Evolutionary conservation across 2,329 filamentous ascomycete genomes (phyloP).

Genomic region (Aureobasidium namibiae): DNA sequence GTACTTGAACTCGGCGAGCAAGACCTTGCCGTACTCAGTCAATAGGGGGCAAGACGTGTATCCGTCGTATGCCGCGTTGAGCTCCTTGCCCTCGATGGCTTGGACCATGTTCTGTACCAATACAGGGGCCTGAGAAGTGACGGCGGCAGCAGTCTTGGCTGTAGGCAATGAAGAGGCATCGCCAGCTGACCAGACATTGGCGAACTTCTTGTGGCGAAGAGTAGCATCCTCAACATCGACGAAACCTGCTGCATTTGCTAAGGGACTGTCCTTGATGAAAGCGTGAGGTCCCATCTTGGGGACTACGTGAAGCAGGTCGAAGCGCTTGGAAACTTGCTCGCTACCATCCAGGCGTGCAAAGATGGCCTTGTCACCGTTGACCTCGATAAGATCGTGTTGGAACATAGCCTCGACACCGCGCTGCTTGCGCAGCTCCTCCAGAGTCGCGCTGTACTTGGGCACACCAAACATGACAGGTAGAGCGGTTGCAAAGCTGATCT

Average conservation of each 20-base stretch:
- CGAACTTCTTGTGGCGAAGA: conserved; percentile 29
- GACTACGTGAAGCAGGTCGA: conserved; percentile 31
- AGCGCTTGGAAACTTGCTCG: conserved; percentile 24
- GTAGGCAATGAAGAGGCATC: conserved; percentile 31
- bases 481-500: conserved; percentile 32
- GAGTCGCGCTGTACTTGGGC: conserved; percentile 29
- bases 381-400: conserved; percentile 29
- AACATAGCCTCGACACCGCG: conserved; percentile 31
- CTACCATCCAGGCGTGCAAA: conserved; percentile 23
- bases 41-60: conserved; percentile 33
- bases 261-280: conserved; percentile 28
- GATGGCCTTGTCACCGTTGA: conserved; percentile 30
- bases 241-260: conserved; percentile 30
- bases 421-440: conserved; percentile 29
- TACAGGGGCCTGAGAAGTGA: conserved; percentile 30
- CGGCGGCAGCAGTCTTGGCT: conserved; percentile 32
- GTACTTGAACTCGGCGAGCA: conserved; percentile 60
- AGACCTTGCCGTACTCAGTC: conserved; percentile 51
- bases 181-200: conserved; percentile 32
- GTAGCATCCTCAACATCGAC: conserved; percentile 30
- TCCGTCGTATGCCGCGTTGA: conserved; percentile 26
- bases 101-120: conserved; percentile 29
- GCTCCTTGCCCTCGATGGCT: conserved; percentile 22
- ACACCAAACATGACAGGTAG: conserved; percentile 34
- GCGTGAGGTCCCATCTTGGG: conserved; percentile 32